These are phyloP conservation scores for Rhodotorula graminis DNA, from an alignment of 768 basidiomycete species.

Conservation along the genomic window DNA sequence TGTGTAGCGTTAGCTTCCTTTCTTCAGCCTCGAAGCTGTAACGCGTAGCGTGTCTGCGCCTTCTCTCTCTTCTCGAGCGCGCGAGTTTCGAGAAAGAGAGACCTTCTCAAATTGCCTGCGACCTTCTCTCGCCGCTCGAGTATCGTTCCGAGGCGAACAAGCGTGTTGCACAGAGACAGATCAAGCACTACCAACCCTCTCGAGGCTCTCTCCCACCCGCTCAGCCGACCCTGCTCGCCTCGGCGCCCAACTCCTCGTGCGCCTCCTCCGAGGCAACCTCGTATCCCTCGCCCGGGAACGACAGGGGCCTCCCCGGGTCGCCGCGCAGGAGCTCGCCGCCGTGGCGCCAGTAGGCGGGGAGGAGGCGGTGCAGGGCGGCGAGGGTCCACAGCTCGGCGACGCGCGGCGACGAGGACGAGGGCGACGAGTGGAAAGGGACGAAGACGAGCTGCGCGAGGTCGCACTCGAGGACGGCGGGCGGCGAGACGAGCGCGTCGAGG, in stretches of 20 bases:
- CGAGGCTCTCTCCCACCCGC: not conserved
- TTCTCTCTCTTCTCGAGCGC: too few species aligned
- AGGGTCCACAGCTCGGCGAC: not conserved
- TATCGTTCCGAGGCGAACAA: too few species aligned
- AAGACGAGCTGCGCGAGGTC: constrained; percentile 16
- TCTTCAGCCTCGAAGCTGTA: not conserved
- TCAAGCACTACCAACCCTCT: not conserved
- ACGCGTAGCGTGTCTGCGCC: not conserved
- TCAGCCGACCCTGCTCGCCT: not conserved
- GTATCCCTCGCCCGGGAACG: not conserved
- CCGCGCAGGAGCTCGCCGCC: constrained; percentile 1
- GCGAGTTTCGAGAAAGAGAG: too few species aligned
- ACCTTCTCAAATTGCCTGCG: too few species aligned
- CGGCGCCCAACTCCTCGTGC: not conserved
- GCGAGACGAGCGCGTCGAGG: not conserved
- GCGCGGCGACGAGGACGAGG: not conserved
- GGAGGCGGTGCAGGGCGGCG: constrained; percentile 3
- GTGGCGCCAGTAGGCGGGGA: constrained; percentile 3
- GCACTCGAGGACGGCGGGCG: constrained; percentile 5
- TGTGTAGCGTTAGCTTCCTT: not conserved
- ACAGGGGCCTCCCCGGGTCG: not conserved
- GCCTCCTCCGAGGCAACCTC: not conserved
- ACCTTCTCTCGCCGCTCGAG: too few species aligned
- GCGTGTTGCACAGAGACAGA: too few species aligned
- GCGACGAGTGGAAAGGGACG: not conserved